Base-by-base conservation (phyloP, 2,329 filamentous ascomycete genomes). In the Alternaria incomplexa region DNA sequence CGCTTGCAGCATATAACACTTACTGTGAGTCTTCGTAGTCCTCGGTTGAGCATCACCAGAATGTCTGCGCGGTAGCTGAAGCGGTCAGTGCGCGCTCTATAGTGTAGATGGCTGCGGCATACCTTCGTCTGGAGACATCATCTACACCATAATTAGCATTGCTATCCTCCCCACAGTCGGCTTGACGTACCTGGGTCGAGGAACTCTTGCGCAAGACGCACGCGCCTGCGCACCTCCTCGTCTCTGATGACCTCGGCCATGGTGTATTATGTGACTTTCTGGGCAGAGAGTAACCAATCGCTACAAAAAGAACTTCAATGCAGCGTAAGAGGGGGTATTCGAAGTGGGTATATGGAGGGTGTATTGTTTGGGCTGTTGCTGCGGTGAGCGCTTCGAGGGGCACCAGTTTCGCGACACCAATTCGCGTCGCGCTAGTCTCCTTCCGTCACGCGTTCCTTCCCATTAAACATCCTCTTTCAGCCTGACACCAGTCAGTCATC, bases 1-100 rank as follows among this genome's bases (percentile, higher is more conserved):
- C 15, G 32, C 32, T 5, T 36, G 8, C n/a, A 36, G 32, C 8
- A 36, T 36, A n/a, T 15, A 10, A 36, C 8, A 36, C 32, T 1
- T 77, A 85, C 88, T 65, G 83, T 87, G 51, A 90, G 81, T 73
- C 88, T 83, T 65, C 87, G 82, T 60, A 85, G 77, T 22, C 86
- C 86, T 64, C 88, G 85, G 75, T 90, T 90, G 56, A 90, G 83
- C 88, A 90, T 90, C 68, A 90, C 82, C 66, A 96, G 89, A 76
- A 98, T 97, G 76, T 97, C 93, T 65, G 93, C 90, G 77, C 93
- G 89, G 83, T 97, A 97, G 81, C 93, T 96, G 75, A 87, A 84
- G 74, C 84, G 11, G 59, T 73, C 60, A 71, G 67, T 63, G 61
- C 55, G 43, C 26, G 58, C 55, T 32, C 28, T 12, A 8, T 13